Base-by-base conservation (phyloP, 2,329 filamentous ascomycete species). In the Aspergillus pseudotamarii region DNA sequence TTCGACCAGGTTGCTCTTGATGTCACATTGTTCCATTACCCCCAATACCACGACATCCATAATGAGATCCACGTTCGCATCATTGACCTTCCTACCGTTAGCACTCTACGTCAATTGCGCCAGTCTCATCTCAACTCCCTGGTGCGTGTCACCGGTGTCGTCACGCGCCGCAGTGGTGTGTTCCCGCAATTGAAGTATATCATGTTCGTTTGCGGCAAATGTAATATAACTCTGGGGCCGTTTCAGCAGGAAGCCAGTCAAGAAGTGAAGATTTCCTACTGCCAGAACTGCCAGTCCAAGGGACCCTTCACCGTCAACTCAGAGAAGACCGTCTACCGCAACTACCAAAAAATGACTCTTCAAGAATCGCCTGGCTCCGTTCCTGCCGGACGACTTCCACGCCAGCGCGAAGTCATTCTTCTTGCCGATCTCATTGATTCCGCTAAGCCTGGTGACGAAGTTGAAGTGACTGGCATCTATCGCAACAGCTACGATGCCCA, bases 121-220 rank as follows among this genome's bases (percentile, higher is more conserved):
- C 95, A 99, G 80, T 93, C 91, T 4, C 96, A 99, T 75, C 86
- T 99, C 64, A 99, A 99, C 84, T 97, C 94, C 72, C 85, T 99
- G 50, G 92, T 99, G 45, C 90, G 94, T 59, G 95, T 99, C 60
- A 94, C 91, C 71, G 95, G 95, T 69, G 95, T 99, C 5, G 95
- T 99, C 32, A 99, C 95, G 38, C 89, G 95, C 67, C 88, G 95
- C 69, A 96, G 90, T 30, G 95, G 95, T 61, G 96, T 99, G 55
- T 99, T 99, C 77, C 95, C 95, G 3, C 95, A 99, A 81, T 84
- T 99, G 65, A 98, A 98, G 79, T 97, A 98, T 78, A 92, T 99
- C 81, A 97, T 97, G 81, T 98, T 99, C 75, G 92, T 97, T 81
- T 99, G 95, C 80, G 88, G 85, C 63, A 99, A 97, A 81, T 99